phyloP scores from a whole-genome alignment of 176 grass and related monocot genomes.

The Carex littledalei region DNA sequence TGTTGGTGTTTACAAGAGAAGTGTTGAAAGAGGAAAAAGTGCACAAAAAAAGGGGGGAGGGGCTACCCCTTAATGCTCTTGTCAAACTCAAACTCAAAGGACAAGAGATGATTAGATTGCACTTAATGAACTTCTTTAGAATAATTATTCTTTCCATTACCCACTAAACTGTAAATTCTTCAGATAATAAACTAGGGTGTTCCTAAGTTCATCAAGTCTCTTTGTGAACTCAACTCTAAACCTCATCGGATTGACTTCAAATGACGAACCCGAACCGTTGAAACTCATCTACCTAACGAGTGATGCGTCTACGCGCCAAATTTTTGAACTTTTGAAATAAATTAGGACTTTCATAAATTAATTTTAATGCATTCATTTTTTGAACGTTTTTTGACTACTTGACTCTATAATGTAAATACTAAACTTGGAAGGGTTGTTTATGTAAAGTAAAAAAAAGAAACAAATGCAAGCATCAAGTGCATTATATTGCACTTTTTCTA shows the following conservation, averaged over 20 bases:
- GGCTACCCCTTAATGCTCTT: conserved; percentile 11
- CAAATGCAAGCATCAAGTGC: neutral
- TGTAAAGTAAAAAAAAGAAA: neutral
- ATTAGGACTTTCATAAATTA: too few species aligned
- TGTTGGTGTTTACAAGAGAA: neutral
- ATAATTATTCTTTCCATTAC: neutral
- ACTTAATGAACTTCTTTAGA: neutral
- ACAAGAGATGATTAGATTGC: conserved; percentile 9
- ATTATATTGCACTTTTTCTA: neutral
- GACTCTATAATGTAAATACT: neutral
- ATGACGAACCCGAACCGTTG: too few species aligned
- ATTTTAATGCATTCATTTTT: too few species aligned
- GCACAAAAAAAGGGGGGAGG: neutral
- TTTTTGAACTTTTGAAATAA: too few species aligned
- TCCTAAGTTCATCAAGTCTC: too few species aligned
- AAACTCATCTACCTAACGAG: too few species aligned
- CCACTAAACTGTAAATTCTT: neutral
- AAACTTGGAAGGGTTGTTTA: neutral
- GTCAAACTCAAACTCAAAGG: conserved; percentile 1
- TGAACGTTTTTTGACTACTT: too few species aligned
- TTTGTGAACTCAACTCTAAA: too few species aligned
- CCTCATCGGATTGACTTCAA: too few species aligned
- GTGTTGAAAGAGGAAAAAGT: neutral
- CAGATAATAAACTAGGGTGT: neutral
- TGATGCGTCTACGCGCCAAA: too few species aligned